phyloP scores from a whole-genome alignment of 805 yeast species.

The Cyberlindnera euphorbiiphila region DNA sequence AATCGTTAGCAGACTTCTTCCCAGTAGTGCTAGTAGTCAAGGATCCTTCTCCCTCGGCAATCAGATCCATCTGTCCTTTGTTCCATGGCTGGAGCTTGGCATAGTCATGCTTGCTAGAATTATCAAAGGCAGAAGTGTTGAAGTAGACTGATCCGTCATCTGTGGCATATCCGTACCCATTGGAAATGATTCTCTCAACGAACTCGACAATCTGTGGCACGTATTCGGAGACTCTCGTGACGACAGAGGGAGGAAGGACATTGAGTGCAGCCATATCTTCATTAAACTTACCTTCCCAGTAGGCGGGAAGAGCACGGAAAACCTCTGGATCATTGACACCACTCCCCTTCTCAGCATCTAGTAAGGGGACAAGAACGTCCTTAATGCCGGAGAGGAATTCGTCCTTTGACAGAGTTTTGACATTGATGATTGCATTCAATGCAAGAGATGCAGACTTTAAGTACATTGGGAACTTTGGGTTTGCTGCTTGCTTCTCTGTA shows the following conservation, averaged over 20 bases:
- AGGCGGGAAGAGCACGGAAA: slow-evolving; percentile 77
- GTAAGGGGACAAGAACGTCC: slow-evolving; percentile 68
- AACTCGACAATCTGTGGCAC: slow-evolving; percentile 86
- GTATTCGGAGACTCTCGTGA: slow-evolving; percentile 94
- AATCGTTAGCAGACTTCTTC: slow-evolving; percentile 76
- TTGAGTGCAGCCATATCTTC: slow-evolving; percentile 82
- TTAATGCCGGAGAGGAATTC: slow-evolving; percentile 51
- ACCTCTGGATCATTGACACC: slow-evolving; percentile 80
- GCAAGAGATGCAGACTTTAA: slow-evolving; percentile 58
- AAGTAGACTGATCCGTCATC: slow-evolving; percentile 94
- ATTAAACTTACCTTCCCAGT: slow-evolving; percentile 84
- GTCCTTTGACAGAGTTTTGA: slow-evolving; percentile 26
- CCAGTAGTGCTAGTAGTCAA: slow-evolving; percentile 49
- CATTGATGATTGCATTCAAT: slow-evolving; percentile 37
- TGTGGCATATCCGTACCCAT: slow-evolving; percentile 83
- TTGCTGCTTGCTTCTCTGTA: slow-evolving; percentile 44
- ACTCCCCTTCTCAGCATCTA: slow-evolving; percentile 72
- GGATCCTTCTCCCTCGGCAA: slow-evolving; percentile 95
- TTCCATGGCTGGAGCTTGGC: slow-evolving; percentile 99
- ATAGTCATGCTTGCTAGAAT: slow-evolving; percentile 67
- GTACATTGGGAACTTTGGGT: slow-evolving; percentile 90
- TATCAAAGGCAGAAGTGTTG: slow-evolving; percentile 81
- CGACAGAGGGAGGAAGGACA: slow-evolving; percentile 78
- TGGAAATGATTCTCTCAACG: slow-evolving; percentile 67
- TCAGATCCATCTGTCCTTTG: slow-evolving; percentile 78